Conservation (phyloP, 2,329 filamentous ascomycete genomes). For the Arthrobotrys sinensis region DNA sequence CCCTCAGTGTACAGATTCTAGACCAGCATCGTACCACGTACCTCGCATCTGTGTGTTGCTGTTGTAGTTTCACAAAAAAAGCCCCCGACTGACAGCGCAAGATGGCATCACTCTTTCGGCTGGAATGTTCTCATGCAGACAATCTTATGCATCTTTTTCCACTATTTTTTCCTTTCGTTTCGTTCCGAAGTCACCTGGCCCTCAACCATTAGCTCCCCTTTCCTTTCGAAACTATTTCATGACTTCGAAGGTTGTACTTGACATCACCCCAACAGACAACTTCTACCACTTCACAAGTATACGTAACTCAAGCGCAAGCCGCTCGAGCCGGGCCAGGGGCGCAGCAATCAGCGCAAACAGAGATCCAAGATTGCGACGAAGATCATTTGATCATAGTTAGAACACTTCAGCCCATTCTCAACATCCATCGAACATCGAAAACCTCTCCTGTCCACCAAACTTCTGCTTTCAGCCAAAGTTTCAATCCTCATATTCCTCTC, state of each 20-base stretch:
- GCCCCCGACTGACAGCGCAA: conserved; percentile 30
- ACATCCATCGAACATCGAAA: background rate
- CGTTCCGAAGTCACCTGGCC: conserved; percentile 60
- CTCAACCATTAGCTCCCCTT: conserved; percentile 63
- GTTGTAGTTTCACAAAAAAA: conserved; percentile 46
- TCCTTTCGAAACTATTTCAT: conserved; percentile 51
- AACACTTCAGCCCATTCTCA: conserved; percentile 11
- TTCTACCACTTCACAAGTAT: conserved; percentile 36
- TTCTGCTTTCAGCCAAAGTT: conserved; percentile 34
- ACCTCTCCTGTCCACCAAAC: background rate
- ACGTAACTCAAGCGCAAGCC: conserved; percentile 6
- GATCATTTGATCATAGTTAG: conserved; percentile 58
- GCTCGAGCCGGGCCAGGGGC: conserved; percentile 21
- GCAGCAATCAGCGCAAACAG: conserved; percentile 23
- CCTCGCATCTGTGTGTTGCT: conserved; percentile 40
- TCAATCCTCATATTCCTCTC: background rate
- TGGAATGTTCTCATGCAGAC: conserved; percentile 29
- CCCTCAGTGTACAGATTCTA: background rate
- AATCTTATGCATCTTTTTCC: conserved; percentile 20
- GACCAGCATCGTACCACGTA: background rate
- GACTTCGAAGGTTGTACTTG: conserved; percentile 43
- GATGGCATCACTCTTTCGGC: conserved; percentile 41
- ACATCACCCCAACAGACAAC: conserved; percentile 37
- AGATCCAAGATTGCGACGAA: conserved; percentile 31
- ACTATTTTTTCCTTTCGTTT: conserved; percentile 34